These are phyloP conservation scores for Tylopilus rubrobrunneus DNA, from an alignment of 768 basidiomycete genomes.

Conservation along the genomic window DNA sequence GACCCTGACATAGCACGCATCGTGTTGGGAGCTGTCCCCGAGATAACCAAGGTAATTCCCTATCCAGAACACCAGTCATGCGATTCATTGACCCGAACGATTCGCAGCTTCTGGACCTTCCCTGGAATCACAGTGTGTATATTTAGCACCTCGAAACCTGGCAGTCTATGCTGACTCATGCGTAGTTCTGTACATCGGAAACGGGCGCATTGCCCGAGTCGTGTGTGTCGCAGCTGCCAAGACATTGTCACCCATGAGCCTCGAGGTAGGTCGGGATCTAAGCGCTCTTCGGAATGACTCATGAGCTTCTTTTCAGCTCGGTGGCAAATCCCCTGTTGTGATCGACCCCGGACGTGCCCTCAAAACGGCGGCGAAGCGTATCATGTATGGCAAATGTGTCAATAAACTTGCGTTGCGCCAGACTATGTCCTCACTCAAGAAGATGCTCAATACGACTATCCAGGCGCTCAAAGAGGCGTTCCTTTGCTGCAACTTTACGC, in stretches of 20 bases:
- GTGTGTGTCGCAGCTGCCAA: conserved; percentile 75
- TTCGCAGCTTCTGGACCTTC: conserved; percentile 62
- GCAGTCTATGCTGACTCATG: background rate
- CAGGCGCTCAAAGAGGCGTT: conserved; percentile 42
- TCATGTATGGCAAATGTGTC: conserved; percentile 77
- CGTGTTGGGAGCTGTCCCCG: conserved; percentile 63
- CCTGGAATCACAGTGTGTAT: conserved; percentile 56
- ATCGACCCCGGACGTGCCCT: conserved; percentile 70
- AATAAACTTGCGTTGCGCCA: conserved; percentile 74
- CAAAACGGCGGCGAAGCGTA: conserved; percentile 58
- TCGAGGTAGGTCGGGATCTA: conserved; percentile 38
- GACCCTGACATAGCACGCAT: conserved; percentile 63
- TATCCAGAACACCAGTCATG: background rate
- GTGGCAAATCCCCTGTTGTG: conserved; percentile 74
- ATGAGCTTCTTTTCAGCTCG: conserved; percentile 38
- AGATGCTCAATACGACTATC: conserved; percentile 35
- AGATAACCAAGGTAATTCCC: conserved; percentile 51
- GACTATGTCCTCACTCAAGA: conserved; percentile 49
- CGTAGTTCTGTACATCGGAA: conserved; percentile 53
- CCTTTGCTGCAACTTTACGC: background rate
- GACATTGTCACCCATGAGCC: conserved; percentile 63
- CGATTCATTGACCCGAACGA: background rate
- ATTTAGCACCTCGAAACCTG: background rate
- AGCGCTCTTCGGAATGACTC: background rate
- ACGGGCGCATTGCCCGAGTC: conserved; percentile 58